Evolutionary conservation across 2,329 filamentous ascomycete genomes (phyloP).

Genomic region (Colletotrichum truncatum): DNA sequence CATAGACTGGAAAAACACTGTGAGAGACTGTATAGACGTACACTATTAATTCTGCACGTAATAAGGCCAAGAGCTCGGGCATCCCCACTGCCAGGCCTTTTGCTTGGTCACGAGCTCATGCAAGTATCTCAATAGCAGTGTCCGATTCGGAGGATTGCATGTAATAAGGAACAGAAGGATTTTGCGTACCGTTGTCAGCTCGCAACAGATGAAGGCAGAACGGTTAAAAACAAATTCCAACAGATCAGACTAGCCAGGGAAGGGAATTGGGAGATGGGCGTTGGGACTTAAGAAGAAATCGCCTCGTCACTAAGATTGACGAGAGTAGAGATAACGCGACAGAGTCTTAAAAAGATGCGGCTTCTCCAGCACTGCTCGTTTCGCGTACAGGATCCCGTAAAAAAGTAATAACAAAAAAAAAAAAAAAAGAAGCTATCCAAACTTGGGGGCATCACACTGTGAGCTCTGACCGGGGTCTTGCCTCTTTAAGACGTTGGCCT

Average conservation of each 20-base stretch:
- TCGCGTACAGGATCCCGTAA: no score
- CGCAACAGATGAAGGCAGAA: not conserved
- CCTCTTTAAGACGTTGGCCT: not conserved
- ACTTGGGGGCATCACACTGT: not conserved
- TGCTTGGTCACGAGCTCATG: constrained; percentile 8
- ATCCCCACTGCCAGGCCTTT: constrained; percentile 11
- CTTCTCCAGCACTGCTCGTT: no score
- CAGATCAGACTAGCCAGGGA: not conserved
- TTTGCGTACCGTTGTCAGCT: not conserved
- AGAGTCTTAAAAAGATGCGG: no score
- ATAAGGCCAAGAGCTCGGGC: constrained; percentile 14
- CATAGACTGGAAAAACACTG: constrained; percentile 19
- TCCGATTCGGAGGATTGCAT: not conserved
- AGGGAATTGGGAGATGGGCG: not conserved
- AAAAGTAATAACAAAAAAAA: no score
- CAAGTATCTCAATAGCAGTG: not conserved
- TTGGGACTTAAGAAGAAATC: no score
- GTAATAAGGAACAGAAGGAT: not conserved
- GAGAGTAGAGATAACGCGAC: no score
- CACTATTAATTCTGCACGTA: constrained; percentile 5
- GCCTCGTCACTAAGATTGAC: no score
- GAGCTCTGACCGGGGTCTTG: not conserved
- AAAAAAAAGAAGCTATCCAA: no score
- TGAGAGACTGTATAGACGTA: not conserved
- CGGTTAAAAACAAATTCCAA: not conserved